Evolutionary conservation across 352 stramenopile genomes (phyloP).

Genomic region (Phytophthora litchii): DNA sequence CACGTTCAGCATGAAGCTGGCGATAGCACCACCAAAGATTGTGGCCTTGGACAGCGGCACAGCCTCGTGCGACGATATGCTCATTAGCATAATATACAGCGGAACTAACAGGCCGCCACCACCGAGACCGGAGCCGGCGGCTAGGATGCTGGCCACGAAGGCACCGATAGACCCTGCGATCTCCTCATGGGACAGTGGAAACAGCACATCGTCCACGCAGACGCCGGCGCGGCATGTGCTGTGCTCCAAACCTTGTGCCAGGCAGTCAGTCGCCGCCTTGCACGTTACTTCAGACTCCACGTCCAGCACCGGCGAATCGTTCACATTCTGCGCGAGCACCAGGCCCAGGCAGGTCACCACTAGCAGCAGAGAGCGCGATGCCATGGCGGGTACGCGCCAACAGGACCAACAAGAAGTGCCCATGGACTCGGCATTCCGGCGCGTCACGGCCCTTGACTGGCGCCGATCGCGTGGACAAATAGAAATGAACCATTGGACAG

Average conservation of each 20-base stretch:
- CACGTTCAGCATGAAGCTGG: slow-evolving; percentile 76
- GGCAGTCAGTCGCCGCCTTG: slow-evolving; percentile 56
- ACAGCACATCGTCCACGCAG: slow-evolving; percentile 62
- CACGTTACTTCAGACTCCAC: slow-evolving; percentile 38
- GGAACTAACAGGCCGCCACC: slow-evolving; percentile 81
- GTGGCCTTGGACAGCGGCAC: slow-evolving; percentile 85
- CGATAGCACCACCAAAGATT: slow-evolving; percentile 83
- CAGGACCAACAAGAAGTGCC: slow-evolving; percentile 16
- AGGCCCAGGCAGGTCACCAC: slow-evolving; percentile 11
- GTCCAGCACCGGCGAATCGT: slow-evolving; percentile 41
- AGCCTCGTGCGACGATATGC: slow-evolving; percentile 76
- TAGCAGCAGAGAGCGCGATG: slow-evolving; percentile 10
- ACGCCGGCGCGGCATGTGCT: slow-evolving; percentile 53
- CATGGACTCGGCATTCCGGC: slow-evolving; percentile 3
- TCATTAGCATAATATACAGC: slow-evolving; percentile 80
- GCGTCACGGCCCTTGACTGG: slow-evolving; percentile 15
- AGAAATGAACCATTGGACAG: too few relatives aligned
- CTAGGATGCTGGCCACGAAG: slow-evolving; percentile 68
- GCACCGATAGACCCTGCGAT: slow-evolving; percentile 68
- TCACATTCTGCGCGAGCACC: slow-evolving; percentile 28
- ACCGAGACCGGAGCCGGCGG: slow-evolving; percentile 68
- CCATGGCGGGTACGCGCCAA: slow-evolving; percentile 7
- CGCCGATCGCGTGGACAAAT: not conserved
- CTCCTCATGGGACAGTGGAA: slow-evolving; percentile 60
- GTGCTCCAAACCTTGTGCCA: slow-evolving; percentile 40